phyloP scores from a whole-genome alignment of 495 filamentous ascomycete genomes.

The Talaromyces proteolyticus region DNA sequence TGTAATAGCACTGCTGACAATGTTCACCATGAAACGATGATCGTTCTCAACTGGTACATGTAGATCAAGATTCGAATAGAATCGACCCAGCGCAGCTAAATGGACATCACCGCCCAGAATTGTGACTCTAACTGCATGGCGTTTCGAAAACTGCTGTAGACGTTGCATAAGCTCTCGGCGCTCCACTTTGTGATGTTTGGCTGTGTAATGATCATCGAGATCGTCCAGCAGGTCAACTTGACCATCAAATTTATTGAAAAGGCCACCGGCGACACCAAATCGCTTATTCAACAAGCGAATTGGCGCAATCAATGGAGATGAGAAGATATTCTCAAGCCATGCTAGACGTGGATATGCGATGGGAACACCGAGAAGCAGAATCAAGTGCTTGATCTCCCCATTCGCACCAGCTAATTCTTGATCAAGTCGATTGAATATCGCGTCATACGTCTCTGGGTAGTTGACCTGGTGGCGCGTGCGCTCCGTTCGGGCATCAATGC shows the following conservation, averaged over 20 bases:
- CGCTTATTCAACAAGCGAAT: constrained; percentile 87
- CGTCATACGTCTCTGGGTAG: constrained; percentile 81
- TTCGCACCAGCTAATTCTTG: constrained; percentile 57
- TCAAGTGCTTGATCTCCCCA: constrained; percentile 68
- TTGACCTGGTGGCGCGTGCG: constrained; percentile 90
- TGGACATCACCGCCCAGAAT: constrained; percentile 83
- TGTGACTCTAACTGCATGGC: constrained; percentile 71
- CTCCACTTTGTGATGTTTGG: constrained; percentile 85
- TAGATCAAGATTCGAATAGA: constrained; percentile 63
- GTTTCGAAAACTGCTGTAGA: constrained; percentile 65
- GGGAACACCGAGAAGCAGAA: constrained; percentile 84
- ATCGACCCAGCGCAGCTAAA: constrained; percentile 66
- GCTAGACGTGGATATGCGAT: constrained; percentile 92
- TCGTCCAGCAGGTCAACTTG: constrained; percentile 87
- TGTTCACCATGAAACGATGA: constrained; percentile 68
- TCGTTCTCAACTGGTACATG: constrained; percentile 56
- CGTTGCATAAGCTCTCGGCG: constrained; percentile 66
- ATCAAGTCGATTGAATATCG: constrained; percentile 65
- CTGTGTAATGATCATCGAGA: constrained; percentile 92
- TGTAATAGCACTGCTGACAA: constrained; percentile 76
- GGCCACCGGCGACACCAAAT: constrained; percentile 74
- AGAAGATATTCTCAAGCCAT: constrained; percentile 89
- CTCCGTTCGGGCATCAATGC: constrained; percentile 87
- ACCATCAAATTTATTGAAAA: constrained; percentile 94
- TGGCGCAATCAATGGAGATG: constrained; percentile 74